Conservation (phyloP, 2,329 filamentous ascomycete genomes). For the Pseudopithomyces maydicus region DNA sequence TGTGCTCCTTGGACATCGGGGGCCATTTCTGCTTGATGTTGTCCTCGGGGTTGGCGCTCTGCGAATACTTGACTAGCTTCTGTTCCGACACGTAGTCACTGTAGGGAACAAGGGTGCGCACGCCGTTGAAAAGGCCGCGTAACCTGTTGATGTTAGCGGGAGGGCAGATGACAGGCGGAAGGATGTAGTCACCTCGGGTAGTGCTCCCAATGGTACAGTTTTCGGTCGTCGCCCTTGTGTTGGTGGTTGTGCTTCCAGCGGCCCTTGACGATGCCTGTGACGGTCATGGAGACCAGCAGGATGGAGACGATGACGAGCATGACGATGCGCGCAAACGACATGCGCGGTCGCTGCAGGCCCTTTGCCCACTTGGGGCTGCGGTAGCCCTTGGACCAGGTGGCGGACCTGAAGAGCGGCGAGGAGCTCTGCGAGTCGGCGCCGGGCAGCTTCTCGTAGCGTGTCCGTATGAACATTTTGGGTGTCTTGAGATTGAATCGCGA, state of each 20-base stretch:
- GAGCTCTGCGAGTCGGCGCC: constrained; percentile 47
- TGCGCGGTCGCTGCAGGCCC: constrained; percentile 47
- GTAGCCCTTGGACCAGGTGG: constrained; percentile 41
- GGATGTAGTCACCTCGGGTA: constrained; percentile 45
- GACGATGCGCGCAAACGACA: constrained; percentile 50
- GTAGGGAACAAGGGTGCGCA: constrained; percentile 51
- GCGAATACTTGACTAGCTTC: constrained; percentile 46
- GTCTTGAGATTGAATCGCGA: constrained; percentile 51
- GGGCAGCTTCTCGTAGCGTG: constrained; percentile 53
- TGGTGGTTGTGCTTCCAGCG: constrained; percentile 37
- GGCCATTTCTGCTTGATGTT: constrained; percentile 46
- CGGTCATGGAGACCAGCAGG: constrained; percentile 48
- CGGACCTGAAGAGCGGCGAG: constrained; percentile 46
- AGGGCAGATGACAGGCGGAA: not conserved
- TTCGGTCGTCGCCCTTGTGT: constrained; percentile 37
- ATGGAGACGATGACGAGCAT: constrained; percentile 48
- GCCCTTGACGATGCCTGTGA: constrained; percentile 48
- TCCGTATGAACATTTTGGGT: constrained; percentile 50
- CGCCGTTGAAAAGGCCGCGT: constrained; percentile 55
- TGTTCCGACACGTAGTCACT: constrained; percentile 53
- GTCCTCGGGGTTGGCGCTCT: constrained; percentile 44
- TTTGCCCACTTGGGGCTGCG: constrained; percentile 44
- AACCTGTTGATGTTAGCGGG: constrained; percentile 40
- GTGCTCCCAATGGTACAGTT: constrained; percentile 52
- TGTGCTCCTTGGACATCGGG: constrained; percentile 39